phyloP scores from a whole-genome alignment of 1,139 yeast genomes.

The Taiozyma sp. region DNA sequence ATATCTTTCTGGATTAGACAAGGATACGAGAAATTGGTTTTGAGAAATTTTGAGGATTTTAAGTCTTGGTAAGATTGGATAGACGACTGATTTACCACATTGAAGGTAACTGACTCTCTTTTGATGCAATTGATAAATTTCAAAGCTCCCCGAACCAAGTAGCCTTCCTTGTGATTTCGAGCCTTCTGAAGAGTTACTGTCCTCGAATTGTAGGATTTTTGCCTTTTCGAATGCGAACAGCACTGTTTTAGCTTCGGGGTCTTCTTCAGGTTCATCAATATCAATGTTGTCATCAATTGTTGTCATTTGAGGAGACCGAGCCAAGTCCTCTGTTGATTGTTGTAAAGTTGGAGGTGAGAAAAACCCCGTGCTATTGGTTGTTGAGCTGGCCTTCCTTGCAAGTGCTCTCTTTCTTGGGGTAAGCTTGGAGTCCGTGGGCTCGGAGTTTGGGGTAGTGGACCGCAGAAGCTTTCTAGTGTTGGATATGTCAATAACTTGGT shows the following conservation, averaged over 20 bases:
- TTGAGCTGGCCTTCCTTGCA: constrained; percentile 4
- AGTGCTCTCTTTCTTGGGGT: constrained; percentile 11
- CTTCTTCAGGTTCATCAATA: not conserved
- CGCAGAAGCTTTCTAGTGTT: constrained; percentile 8
- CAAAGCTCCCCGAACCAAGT: constrained; percentile 58
- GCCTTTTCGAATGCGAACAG: constrained; percentile 37
- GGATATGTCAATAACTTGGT: constrained; percentile 6
- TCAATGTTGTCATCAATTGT: not conserved
- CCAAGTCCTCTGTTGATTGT: not conserved
- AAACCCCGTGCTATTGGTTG: not conserved
- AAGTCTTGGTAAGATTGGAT: constrained; percentile 61
- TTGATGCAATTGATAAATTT: constrained; percentile 60
- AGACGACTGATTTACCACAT: constrained; percentile 50
- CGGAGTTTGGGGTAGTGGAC: constrained; percentile 5
- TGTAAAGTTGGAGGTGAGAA: constrained; percentile 1
- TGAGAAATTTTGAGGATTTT: constrained; percentile 49
- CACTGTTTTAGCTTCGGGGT: constrained; percentile 19
- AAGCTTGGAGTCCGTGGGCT: not conserved
- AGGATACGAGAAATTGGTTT: constrained; percentile 57
- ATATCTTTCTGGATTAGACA: constrained; percentile 67
- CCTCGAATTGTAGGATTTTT: constrained; percentile 41
- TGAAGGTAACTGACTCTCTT: constrained; percentile 59
- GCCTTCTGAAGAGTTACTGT: constrained; percentile 25
- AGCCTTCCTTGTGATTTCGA: constrained; percentile 36
- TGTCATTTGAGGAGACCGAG: constrained; percentile 1